phyloP scores from a whole-genome alignment of 345 rosid species.

The Eucalyptus fibrosa region DNA sequence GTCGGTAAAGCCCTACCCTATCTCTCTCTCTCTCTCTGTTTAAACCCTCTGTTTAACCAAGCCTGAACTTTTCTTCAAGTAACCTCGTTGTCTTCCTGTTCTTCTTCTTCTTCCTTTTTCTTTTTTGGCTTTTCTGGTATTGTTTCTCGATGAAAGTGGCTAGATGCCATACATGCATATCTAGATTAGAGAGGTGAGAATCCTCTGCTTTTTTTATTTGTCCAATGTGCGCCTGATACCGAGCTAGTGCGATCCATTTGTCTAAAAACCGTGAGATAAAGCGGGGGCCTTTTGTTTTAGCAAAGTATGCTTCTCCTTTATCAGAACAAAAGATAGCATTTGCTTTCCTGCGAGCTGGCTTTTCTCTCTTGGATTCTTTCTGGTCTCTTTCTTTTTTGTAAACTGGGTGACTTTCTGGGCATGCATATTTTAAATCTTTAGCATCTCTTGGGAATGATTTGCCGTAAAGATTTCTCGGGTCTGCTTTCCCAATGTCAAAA shows the following conservation, averaged over 20 bases:
- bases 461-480: neutral
- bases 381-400: neutral
- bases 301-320: neutral
- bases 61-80: neutral
- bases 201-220: neutral
- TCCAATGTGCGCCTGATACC: neutral
- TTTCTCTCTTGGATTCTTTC: conserved; percentile 17
- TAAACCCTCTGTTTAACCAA: neutral
- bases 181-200: neutral
- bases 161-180: neutral
- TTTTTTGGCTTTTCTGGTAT: neutral
- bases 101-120: neutral
- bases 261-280: neutral
- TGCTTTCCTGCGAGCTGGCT: conserved; percentile 13
- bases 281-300: neutral
- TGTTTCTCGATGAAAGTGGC: neutral
- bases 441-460: neutral
- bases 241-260: neutral
- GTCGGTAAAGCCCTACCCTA: neutral
- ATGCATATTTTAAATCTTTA: neutral
- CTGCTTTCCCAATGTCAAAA: neutral
- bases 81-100: neutral
- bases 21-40: neutral
- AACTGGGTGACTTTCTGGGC: neutral
- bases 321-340: conserved; percentile 3